A percentile compares a stretch with the other conserved stretches of the same genome.
These are phyloP conservation scores for Astrocystis sublimbata DNA, from an alignment of 495 filamentous ascomycete species.

Conservation along the genomic window DNA sequence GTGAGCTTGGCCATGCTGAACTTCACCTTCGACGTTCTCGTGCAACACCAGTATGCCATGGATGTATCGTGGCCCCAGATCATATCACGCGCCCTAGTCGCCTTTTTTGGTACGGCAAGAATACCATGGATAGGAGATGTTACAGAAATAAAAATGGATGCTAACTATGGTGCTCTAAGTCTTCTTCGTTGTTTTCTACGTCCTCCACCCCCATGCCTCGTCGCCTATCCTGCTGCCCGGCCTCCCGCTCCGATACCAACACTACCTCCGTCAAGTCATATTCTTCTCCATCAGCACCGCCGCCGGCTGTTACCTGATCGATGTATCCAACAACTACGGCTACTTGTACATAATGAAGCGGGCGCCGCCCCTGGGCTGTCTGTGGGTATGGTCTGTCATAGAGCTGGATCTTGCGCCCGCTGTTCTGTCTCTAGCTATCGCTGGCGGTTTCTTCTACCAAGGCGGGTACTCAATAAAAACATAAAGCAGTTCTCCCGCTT, in stretches of 20 bases:
- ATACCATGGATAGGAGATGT: background rate
- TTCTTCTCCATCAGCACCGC: constrained; percentile 57
- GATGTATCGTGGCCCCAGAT: constrained; percentile 62
- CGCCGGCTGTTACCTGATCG: constrained; percentile 74
- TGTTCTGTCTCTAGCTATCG: constrained; percentile 56
- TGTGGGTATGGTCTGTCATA: constrained; percentile 93
- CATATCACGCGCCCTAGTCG: constrained; percentile 50
- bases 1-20: constrained; percentile 76
- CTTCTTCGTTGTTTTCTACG: constrained; percentile 61
- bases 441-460: constrained; percentile 68
- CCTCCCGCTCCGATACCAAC: constrained; percentile 46
- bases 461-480: constrained; percentile 62
- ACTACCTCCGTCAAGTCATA: constrained; percentile 56
- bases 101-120: constrained; percentile 48
- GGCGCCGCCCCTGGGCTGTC: constrained; percentile 80
- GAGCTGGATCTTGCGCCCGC: constrained; percentile 77
- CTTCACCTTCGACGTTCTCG: constrained; percentile 85
- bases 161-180: constrained; percentile 44
- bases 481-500: background rate
- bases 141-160: constrained; percentile 8
- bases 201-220: constrained; percentile 56
- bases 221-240: constrained; percentile 43
- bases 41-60: constrained; percentile 84
- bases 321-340: constrained; percentile 72
- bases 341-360: constrained; percentile 92